A percentile compares a stretch with the other conserved stretches of the same genome.
Evolutionary conservation across 2,329 filamentous ascomycete genomes (phyloP).

Genomic region (Phialocephala subalpina): DNA sequence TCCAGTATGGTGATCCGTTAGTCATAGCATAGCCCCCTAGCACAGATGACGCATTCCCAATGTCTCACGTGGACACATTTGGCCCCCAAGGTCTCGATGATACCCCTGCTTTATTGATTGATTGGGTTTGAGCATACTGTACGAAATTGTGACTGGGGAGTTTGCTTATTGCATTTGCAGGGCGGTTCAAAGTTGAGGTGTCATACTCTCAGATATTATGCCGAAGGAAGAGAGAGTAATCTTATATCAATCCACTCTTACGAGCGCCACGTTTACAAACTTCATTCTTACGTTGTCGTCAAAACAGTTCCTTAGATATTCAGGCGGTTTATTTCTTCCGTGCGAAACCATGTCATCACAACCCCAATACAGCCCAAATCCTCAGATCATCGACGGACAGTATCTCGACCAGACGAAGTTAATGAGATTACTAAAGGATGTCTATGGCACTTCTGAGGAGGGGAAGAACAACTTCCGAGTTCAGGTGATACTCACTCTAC

Average conservation of each 20-base stretch:
- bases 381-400: constrained; percentile 36
- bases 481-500: constrained; percentile 20
- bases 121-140: too few species aligned
- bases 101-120: too few species aligned
- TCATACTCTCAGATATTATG: too few species aligned
- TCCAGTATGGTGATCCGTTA: too few species aligned
- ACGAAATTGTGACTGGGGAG: too few species aligned
- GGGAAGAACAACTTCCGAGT: constrained; percentile 36
- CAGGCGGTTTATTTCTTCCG: not conserved
- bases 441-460: constrained; percentile 31
- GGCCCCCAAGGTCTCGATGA: too few species aligned
- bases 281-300: not conserved
- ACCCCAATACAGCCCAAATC: not conserved
- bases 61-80: too few species aligned
- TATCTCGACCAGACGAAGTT: constrained; percentile 34
- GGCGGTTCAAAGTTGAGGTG: too few species aligned
- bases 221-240: too few species aligned
- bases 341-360: constrained; percentile 13
- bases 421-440: constrained; percentile 26
- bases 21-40: too few species aligned
- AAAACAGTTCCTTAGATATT: not conserved
- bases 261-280: not conserved
- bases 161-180: too few species aligned
- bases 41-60: too few species aligned
- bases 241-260: constrained; percentile 6